Evolutionary conservation across 164 flowering plant genomes (phyloP), one percentile per base, ranked within the genome.

Genomic region (Chloranthus sessilifolius): DNA sequence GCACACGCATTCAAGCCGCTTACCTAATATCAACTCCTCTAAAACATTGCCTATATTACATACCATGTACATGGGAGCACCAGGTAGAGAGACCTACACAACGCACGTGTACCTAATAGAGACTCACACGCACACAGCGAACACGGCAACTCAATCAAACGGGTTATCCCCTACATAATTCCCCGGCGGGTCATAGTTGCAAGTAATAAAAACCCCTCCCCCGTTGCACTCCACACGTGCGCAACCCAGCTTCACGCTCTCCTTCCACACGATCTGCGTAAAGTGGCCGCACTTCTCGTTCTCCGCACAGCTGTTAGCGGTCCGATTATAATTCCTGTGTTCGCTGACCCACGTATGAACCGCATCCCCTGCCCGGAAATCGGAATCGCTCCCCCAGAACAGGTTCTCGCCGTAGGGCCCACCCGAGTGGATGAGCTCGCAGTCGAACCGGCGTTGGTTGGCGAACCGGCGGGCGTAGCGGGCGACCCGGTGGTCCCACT

Each of bases 191-290:
- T 44, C 29, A 20, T 65, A 64, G n/a, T 6, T 27, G 40, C 63
- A 59, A 4, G 38, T 28, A 2, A 50, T 44, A 11, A 14, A 55
- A 9, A 30, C 46, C 7, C 40, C 69, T 0, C 60, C 55, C 21
- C 15, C 42, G 24, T 23, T 19, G 34, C 86, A 83, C 9, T 56
- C 43, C 0, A 47, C 49, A 2, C 60, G 41, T 1, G 74, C 70
- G 24, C 91, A 83, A 0, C 86, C 84, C 0, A 83, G 30, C 8
- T 50, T 25, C 15, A 2, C 7, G 1, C 68, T 70, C 2, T 40
- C 44, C 33, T 16, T 52, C 86, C 84, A 83, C 9, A 80, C 74
- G 10, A 81, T 52, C 52, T 78, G 82, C n/a, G 75, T 73, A 28
- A 63, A 83, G 53, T 83, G 86, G 3, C 82, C 82, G 43, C 91